These are phyloP conservation scores for Cercospora berteroae DNA, from an alignment of 2,329 filamentous ascomycete genomes.

Conservation along the genomic window DNA sequence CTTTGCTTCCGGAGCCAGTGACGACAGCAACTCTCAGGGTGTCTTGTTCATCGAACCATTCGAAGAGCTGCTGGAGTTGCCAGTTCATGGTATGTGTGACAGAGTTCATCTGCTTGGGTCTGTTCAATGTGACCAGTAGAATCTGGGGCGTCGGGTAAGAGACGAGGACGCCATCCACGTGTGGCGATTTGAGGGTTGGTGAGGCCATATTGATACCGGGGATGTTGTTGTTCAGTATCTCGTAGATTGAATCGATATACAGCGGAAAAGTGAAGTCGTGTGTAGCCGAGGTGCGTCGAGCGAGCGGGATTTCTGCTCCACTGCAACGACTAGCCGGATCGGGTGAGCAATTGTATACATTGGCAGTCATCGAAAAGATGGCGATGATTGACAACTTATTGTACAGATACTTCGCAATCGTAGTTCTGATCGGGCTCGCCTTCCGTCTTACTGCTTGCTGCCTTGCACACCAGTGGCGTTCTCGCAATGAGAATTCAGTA, in stretches of 20 bases:
- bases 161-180: constrained; percentile 32
- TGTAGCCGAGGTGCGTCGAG: not conserved
- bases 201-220: not conserved
- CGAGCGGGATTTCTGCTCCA: not conserved
- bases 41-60: constrained; percentile 51
- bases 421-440: not conserved
- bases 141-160: constrained; percentile 48
- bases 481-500: too few relatives aligned
- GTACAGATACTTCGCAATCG: not conserved
- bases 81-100: constrained; percentile 45
- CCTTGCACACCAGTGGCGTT: not conserved
- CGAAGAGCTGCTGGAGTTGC: constrained; percentile 51
- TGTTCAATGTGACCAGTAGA: constrained; percentile 53
- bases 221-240: not conserved
- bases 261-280: not conserved
- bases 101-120: constrained; percentile 49
- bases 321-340: not conserved
- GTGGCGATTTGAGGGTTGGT: constrained; percentile 12
- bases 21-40: constrained; percentile 38
- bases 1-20: constrained; percentile 53
- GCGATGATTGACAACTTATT: not conserved
- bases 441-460: not conserved
- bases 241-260: too few relatives aligned
- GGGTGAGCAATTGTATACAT: not conserved
- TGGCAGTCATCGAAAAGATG: not conserved